phyloP scores from a whole-genome alignment of 2,329 filamentous ascomycete species.

The Aureobasidium vineae region DNA sequence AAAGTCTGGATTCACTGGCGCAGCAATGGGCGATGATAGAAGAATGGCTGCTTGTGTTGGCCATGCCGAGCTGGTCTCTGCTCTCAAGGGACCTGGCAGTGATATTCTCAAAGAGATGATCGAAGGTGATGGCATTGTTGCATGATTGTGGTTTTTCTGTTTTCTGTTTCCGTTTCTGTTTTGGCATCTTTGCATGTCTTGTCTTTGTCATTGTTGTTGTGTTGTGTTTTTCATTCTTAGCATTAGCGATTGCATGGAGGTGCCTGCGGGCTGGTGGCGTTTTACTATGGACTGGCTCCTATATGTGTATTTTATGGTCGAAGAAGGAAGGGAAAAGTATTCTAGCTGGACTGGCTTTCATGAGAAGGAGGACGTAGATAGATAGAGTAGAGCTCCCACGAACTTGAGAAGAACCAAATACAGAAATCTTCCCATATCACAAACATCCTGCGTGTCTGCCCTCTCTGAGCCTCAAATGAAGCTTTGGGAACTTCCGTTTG shows the following conservation, averaged over 20 bases:
- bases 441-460: not conserved
- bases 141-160: not conserved
- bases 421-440: not conserved
- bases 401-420: not conserved
- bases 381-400: conserved; percentile 10
- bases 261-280: not conserved
- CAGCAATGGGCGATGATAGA: conserved; percentile 61
- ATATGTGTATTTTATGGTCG: not conserved
- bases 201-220: not conserved
- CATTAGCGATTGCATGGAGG: conserved; percentile 19
- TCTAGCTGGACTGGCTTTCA: not conserved
- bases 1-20: conserved; percentile 36
- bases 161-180: not conserved
- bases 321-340: not conserved
- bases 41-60: conserved; percentile 40
- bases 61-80: conserved; percentile 37
- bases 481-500: not conserved
- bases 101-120: conserved; percentile 41
- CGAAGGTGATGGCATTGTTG: conserved; percentile 34
- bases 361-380: not conserved
- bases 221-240: not conserved
- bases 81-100: conserved; percentile 39
- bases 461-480: not conserved
- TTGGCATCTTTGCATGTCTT: not conserved
- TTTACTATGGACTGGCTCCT: not conserved